Conservation (phyloP, 139 green algal species). For the Tetraselmis striata region DNA sequence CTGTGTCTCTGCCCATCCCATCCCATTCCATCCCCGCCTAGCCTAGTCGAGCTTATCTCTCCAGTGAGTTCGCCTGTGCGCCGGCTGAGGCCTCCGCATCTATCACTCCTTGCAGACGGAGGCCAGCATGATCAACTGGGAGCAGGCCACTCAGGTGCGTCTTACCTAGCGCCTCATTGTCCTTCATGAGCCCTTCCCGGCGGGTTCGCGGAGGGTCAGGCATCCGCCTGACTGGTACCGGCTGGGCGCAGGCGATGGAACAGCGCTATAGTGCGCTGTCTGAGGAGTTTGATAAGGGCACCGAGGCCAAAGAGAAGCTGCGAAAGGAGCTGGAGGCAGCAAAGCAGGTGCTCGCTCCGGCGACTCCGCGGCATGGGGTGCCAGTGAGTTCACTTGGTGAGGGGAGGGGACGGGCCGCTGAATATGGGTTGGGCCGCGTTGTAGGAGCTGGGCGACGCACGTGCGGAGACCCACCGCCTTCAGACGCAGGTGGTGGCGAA, state of each 20-base stretch:
- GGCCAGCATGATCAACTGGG: slow-evolving; percentile 30
- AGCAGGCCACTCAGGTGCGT: slow-evolving; percentile 34
- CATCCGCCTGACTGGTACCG: too few relatives aligned
- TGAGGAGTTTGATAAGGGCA: slow-evolving; percentile 18
- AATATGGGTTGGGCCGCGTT: too few relatives aligned
- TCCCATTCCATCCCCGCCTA: too few relatives aligned
- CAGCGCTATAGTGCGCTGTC: slow-evolving; percentile 31
- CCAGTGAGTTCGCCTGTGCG: too few relatives aligned
- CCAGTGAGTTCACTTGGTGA: too few relatives aligned
- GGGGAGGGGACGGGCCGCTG: too few relatives aligned
- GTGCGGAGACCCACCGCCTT: slow-evolving; percentile 25
- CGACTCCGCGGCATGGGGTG: too few relatives aligned
- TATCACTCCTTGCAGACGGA: slow-evolving; percentile 34
- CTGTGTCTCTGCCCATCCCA: too few relatives aligned
- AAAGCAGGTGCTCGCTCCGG: slow-evolving; percentile 9
- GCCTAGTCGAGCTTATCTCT: too few relatives aligned
- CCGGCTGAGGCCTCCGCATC: too few relatives aligned
- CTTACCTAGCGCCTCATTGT: not conserved
- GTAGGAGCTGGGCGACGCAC: slow-evolving; percentile 23
- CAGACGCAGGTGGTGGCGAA: slow-evolving; percentile 28
- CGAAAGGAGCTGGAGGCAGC: slow-evolving; percentile 19
- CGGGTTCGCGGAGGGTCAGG: too few relatives aligned
- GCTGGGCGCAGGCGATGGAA: slow-evolving; percentile 48
- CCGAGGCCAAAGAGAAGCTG: slow-evolving; percentile 31
- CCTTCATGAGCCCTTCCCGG: not conserved